Base-by-base conservation (phyloP, 2,329 filamentous ascomycete species). In the Beauveria caledonica region DNA sequence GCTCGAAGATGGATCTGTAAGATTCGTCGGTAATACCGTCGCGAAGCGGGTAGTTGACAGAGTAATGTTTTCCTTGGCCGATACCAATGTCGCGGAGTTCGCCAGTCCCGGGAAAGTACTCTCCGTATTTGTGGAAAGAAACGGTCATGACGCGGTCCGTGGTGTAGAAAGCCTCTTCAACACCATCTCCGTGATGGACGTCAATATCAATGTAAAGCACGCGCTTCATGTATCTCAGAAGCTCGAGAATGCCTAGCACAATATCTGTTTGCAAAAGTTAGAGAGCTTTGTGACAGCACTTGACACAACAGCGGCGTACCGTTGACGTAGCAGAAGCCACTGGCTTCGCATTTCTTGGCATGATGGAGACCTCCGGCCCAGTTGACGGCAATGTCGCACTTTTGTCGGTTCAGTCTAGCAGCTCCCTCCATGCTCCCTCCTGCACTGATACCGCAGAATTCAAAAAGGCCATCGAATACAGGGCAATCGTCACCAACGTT, bases 191-290 rank as follows among this genome's bases (percentile, higher is more conserved):
- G 68, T 96, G 92, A 73, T 96, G 92, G 17, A 96, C 92, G 70
- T 96, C 92, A 63, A 96, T 96, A 69, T 96, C 92, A 73, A 99
- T 91, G 77, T 99, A 99, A 53, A 99, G 84, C n/a, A 99, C 93
- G 60, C 94, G 89, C 69, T 94, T 89, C 71, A 96, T 90, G 73
- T 92, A 87, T 59, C 90, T 90, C 9, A 99, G 81, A 3, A 99
- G 84, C 70, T 97, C 91, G 55, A 97, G 86, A 66, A 97, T 96
- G 36, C 91, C 92, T 44, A 99, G 87, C 39, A 99, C 94, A 64
- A 99, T 97, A 74, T 99, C 84, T 97, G 77, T 53, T 11, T 33
- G 17, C 25, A 40, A 53, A 5, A 33, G 45, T 66, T 61, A 64
- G 62, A n/a, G 44, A 27, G 36, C n/a, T 21, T 42, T 10, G 23